Evolutionary conservation across 129 eudicot genomes (phyloP).

Genomic region (Logfia minima): DNA sequence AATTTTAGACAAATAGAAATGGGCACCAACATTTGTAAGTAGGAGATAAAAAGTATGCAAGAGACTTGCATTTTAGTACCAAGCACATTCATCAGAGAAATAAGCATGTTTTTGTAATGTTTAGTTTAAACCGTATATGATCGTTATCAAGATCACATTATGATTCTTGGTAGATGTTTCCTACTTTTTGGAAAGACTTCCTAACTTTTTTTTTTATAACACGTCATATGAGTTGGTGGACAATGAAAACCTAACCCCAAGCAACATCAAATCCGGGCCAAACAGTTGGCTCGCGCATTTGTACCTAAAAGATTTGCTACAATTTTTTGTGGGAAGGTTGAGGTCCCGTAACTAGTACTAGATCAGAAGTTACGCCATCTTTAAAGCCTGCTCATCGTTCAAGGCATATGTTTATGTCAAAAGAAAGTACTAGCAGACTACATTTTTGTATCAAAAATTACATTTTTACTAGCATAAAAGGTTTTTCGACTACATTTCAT

Average conservation of each 20-base stretch:
- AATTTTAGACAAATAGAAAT: conserved; percentile 20
- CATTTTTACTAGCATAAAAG: neutral
- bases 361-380: neutral
- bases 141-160: conserved; percentile 13
- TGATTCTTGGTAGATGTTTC: conserved; percentile 22
- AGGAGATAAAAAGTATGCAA: conserved; percentile 1
- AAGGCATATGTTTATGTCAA: no score
- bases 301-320: neutral
- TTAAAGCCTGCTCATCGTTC: neutral
- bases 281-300: neutral
- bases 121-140: conserved; percentile 18
- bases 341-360: neutral
- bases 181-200: conserved; percentile 13
- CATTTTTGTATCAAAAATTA: neutral
- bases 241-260: neutral
- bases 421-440: neutral
- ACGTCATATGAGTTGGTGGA: neutral
- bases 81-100: conserved; percentile 22
- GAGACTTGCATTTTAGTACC: conserved; percentile 19
- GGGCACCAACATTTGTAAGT: conserved; percentile 27
- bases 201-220: conserved; percentile 6
- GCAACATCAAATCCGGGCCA: neutral
- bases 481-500: neutral
- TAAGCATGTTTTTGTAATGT: conserved; percentile 20
- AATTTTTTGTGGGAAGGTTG: neutral